Evolutionary conservation across 208 protist species (phyloP).

Genomic region (Crithidia mellificae): DNA sequence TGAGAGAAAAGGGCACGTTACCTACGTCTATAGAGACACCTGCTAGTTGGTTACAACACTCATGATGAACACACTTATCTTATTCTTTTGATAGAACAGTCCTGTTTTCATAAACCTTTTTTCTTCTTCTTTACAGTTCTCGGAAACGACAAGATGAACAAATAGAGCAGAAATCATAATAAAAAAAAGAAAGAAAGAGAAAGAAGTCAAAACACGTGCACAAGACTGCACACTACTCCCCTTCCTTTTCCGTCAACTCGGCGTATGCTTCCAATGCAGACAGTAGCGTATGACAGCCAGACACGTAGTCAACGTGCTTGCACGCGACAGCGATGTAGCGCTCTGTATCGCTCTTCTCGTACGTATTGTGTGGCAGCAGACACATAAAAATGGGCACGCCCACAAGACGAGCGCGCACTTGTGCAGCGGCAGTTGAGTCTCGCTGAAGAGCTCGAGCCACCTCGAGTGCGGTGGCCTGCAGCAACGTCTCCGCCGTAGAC

Average conservation of each 20-base stretch:
- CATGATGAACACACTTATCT: no score
- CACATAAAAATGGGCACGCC: slow-evolving; percentile 56
- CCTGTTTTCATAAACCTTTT: no score
- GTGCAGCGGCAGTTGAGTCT: neutral
- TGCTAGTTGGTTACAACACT: no score
- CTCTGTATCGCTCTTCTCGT: neutral
- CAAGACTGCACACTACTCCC: neutral
- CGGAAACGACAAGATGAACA: no score
- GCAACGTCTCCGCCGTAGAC: slow-evolving; percentile 37
- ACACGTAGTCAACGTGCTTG: slow-evolving; percentile 41
- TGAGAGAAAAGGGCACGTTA: no score
- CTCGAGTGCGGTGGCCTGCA: slow-evolving; percentile 22
- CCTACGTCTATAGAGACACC: no score
- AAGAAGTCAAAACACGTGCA: neutral
- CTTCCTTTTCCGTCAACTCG: neutral
- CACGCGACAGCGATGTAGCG: slow-evolving; percentile 39
- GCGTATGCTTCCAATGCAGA: slow-evolving; percentile 34
- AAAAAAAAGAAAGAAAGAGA: no score
- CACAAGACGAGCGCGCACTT: slow-evolving; percentile 26
- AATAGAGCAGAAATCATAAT: no score
- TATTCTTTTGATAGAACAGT: no score
- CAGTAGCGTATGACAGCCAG: slow-evolving; percentile 36
- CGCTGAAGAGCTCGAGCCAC: slow-evolving; percentile 17
- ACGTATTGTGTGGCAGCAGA: slow-evolving; percentile 24
- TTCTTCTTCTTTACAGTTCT: no score